A percentile compares a stretch with the other conserved stretches of the same genome.
phyloP scores from a whole-genome alignment of 2,329 filamentous ascomycete species.

The Beauveria sp. region DNA sequence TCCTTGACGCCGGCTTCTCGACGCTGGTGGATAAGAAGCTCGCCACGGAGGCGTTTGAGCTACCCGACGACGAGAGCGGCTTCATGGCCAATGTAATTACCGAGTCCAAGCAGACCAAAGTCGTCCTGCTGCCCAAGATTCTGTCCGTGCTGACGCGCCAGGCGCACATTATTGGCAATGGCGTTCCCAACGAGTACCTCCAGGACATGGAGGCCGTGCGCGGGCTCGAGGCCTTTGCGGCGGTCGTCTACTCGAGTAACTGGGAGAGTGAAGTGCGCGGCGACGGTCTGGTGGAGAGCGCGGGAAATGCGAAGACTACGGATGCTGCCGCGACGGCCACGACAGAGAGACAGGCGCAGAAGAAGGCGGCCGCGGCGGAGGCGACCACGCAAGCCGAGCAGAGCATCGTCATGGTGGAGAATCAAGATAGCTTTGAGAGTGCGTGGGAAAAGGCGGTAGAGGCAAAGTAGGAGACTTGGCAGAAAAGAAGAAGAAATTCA shows the following conservation, averaged over 20 bases:
- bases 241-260: conserved; percentile 81
- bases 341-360: conserved; percentile 14
- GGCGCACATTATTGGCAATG: conserved; percentile 80
- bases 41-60: conserved; percentile 68
- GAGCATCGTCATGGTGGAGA: conserved; percentile 47
- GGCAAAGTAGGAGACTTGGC: neutral
- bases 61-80: conserved; percentile 21
- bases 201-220: conserved; percentile 68
- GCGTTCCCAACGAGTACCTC: conserved; percentile 63
- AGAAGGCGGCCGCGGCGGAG: conserved; percentile 17
- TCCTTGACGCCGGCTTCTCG: conserved; percentile 83
- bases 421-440: conserved; percentile 50
- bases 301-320: conserved; percentile 25
- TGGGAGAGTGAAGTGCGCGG: conserved; percentile 60
- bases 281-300: conserved; percentile 34
- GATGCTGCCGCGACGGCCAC: conserved; percentile 14
- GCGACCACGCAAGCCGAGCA: conserved; percentile 29
- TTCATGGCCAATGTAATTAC: conserved; percentile 43
- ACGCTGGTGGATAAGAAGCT: conserved; percentile 78
- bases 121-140: conserved; percentile 70
- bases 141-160: conserved; percentile 86
- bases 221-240: conserved; percentile 76
- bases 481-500: neutral
- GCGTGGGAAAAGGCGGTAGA: conserved; percentile 59
- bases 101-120: conserved; percentile 50